Conservation (phyloP, 495 filamentous ascomycete species). For the Lepraria neglecta region DNA sequence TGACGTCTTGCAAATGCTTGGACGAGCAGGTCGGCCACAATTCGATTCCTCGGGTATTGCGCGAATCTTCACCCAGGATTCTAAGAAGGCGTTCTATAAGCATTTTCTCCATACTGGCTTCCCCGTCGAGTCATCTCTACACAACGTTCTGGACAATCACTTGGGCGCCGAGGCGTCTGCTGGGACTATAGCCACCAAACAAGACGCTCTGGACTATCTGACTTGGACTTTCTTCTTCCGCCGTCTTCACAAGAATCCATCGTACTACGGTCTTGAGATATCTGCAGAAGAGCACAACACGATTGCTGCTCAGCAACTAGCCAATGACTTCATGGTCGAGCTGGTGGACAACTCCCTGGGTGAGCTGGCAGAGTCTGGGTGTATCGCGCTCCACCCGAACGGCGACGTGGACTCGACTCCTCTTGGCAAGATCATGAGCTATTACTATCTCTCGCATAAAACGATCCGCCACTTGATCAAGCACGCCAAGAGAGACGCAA, state of each 20-base stretch:
- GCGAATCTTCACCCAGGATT: slow-evolving; percentile 91
- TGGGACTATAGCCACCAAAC: slow-evolving; percentile 84
- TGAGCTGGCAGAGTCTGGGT: slow-evolving; percentile 76
- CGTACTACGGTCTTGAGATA: slow-evolving; percentile 95
- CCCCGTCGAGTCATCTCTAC: slow-evolving; percentile 90
- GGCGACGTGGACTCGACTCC: slow-evolving; percentile 85
- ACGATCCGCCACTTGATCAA: slow-evolving; percentile 78
- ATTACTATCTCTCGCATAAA: slow-evolving; percentile 97
- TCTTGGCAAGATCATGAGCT: slow-evolving; percentile 95
- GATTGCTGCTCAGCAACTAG: slow-evolving; percentile 71
- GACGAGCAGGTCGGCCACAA: slow-evolving; percentile 89
- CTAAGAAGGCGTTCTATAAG: slow-evolving; percentile 99
- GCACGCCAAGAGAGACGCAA: slow-evolving; percentile 68
- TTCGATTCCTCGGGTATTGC: slow-evolving; percentile 95
- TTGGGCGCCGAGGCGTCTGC: slow-evolving; percentile 91
- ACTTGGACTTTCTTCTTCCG: slow-evolving; percentile 99
- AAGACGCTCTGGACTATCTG: slow-evolving; percentile 95
- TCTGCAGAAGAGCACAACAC: slow-evolving; percentile 89
- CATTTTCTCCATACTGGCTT: slow-evolving; percentile 98
- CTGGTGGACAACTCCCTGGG: slow-evolving; percentile 79
- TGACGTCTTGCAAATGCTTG: slow-evolving; percentile 97
- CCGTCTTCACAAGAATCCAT: slow-evolving; percentile 93
- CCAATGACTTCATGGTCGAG: slow-evolving; percentile 86
- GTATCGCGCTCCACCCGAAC: slow-evolving; percentile 73
- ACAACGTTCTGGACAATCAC: slow-evolving; percentile 96